phyloP scores from a whole-genome alignment of 768 basidiomycete genomes.

The Mycena polygramma region DNA sequence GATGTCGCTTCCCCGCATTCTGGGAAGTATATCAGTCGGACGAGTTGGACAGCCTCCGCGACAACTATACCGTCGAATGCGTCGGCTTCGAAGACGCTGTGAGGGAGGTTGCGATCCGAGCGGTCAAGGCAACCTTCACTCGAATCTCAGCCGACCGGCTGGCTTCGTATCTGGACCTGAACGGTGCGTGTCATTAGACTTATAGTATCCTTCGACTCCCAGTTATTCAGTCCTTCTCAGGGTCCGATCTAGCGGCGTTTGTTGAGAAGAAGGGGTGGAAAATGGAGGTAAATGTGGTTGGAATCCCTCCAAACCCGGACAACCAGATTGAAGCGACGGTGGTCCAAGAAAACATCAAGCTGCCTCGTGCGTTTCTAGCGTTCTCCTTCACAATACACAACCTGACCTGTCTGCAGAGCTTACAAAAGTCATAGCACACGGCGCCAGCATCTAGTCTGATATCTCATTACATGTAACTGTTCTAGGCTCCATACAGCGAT shows the following conservation, averaged over 20 bases:
- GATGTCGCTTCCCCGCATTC: conserved; percentile 91
- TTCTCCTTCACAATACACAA: conserved; percentile 2
- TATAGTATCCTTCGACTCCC: conserved; percentile 1
- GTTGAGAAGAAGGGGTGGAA: conserved; percentile 78
- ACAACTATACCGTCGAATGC: conserved; percentile 89
- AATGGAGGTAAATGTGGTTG: conserved; percentile 68
- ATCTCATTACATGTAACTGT: conserved; percentile 23
- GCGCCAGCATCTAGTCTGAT: conserved; percentile 49
- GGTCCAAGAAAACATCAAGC: conserved; percentile 85
- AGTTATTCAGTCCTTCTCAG: conserved; percentile 42
- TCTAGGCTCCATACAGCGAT: not conserved
- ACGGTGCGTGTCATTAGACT: conserved; percentile 56
- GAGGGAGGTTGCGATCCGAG: conserved; percentile 80
- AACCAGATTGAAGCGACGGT: conserved; percentile 90
- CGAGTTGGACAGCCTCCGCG: conserved; percentile 76
- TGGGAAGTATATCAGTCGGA: conserved; percentile 83
- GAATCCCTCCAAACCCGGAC: conserved; percentile 85
- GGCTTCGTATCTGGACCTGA: conserved; percentile 77
- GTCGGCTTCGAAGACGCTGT: conserved; percentile 89
- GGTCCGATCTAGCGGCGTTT: conserved; percentile 69
- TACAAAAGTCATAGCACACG: conserved; percentile 81
- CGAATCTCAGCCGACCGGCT: conserved; percentile 77
- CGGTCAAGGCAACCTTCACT: conserved; percentile 84
- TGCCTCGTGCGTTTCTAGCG: conserved; percentile 74
- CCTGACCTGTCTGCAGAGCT: conserved; percentile 64